These are phyloP conservation scores for Kernera saxatilis DNA, from an alignment of 345 rosid genomes.

Conservation along the genomic window DNA sequence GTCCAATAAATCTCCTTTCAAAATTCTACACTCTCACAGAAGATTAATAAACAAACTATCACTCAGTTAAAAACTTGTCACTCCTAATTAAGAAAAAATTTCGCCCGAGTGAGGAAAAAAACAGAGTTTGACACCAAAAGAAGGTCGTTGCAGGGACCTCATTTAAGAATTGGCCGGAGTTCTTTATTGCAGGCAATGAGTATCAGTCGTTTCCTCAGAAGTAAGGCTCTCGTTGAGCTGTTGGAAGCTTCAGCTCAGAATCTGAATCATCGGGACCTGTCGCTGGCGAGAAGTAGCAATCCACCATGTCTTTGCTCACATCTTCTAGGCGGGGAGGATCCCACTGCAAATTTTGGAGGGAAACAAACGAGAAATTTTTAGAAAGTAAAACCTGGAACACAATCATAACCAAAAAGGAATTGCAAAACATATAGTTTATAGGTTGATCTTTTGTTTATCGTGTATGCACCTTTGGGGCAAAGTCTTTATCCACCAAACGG, in stretches of 20 bases:
- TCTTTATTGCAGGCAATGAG: constrained; percentile 7
- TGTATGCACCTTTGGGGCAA: constrained; percentile 75
- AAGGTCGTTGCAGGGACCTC: constrained; percentile 5
- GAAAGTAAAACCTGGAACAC: not conserved
- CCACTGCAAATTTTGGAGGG: constrained; percentile 56
- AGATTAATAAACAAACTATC: not conserved
- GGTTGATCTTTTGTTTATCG: not conserved
- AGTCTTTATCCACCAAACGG: constrained; percentile 74
- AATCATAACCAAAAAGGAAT: not conserved
- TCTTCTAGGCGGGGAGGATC: constrained; percentile 65
- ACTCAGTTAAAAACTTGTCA: constrained; percentile 2
- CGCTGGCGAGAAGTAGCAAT: constrained; percentile 56
- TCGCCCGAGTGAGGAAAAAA: not conserved
- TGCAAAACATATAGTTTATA: not conserved
- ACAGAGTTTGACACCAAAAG: constrained; percentile 11
- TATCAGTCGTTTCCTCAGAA: constrained; percentile 18
- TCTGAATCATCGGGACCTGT: constrained; percentile 38
- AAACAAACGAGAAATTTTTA: not conserved
- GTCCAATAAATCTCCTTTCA: constrained; percentile 6
- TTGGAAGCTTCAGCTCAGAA: constrained; percentile 76
- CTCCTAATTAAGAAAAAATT: constrained; percentile 11
- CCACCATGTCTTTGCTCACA: constrained; percentile 79
- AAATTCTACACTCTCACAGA: not conserved
- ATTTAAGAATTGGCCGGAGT: not conserved
- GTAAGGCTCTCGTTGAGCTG: constrained; percentile 62